Evolutionary conservation across 306 rosid species (phyloP).

Genomic region (Cicer cuneatum): DNA sequence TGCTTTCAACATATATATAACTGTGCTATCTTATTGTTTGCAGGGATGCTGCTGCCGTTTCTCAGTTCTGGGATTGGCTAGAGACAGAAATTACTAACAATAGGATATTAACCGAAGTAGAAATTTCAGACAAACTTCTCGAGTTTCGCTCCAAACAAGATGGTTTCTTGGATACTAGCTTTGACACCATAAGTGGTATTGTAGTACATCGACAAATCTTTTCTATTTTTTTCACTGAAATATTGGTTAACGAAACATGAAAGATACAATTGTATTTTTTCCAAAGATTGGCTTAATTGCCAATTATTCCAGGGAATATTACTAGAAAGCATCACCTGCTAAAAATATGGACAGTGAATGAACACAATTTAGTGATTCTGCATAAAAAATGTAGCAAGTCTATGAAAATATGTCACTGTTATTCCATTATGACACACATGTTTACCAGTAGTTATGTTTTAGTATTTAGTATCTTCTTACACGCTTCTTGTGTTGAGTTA

Average conservation of each 20-base stretch:
- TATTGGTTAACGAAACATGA: constrained; percentile 39
- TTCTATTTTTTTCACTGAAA: constrained; percentile 19
- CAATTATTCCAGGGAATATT: constrained; percentile 19
- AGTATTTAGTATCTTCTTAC: constrained; percentile 18
- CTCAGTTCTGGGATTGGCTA: constrained; percentile 93
- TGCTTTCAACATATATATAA: constrained; percentile 36
- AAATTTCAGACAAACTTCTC: constrained; percentile 84
- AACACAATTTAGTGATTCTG: constrained; percentile 26
- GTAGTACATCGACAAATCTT: constrained; percentile 50
- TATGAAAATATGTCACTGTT: constrained; percentile 29
- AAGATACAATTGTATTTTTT: constrained; percentile 28
- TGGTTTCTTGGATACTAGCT: constrained; percentile 94
- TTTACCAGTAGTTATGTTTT: not conserved
- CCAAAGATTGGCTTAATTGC: constrained; percentile 6
- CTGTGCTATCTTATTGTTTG: constrained; percentile 46
- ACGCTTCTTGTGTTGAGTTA: constrained; percentile 1
- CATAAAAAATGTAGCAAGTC: constrained; percentile 33
- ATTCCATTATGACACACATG: constrained; percentile 21
- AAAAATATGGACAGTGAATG: constrained; percentile 19
- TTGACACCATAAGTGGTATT: constrained; percentile 95
- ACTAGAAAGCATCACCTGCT: not conserved
- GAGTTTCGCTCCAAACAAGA: constrained; percentile 86
- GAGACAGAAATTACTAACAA: constrained; percentile 71
- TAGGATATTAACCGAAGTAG: constrained; percentile 73
- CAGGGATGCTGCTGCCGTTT: constrained; percentile 96